These are phyloP conservation scores for Solidago caesia DNA, from an alignment of 129 eudicot species.

Conservation along the genomic window DNA sequence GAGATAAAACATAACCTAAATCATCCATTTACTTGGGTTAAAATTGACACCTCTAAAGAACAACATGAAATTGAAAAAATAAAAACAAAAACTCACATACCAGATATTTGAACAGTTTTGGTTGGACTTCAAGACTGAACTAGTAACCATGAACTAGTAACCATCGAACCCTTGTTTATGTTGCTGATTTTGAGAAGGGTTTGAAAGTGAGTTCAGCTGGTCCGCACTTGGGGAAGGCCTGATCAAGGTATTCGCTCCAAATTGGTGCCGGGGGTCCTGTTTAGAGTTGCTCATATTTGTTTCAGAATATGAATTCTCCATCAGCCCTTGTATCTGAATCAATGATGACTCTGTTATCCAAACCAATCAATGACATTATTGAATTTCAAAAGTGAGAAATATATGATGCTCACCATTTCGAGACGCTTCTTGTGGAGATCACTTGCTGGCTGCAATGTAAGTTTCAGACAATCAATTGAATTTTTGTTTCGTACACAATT, in stretches of 20 bases:
- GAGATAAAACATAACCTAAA: not conserved
- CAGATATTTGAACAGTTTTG: constrained; percentile 11
- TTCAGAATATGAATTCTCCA: constrained; percentile 60
- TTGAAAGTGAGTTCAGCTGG: constrained; percentile 51
- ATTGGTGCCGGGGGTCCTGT: constrained; percentile 47
- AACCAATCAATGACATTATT: constrained; percentile 1
- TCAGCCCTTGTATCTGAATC: constrained; percentile 61
- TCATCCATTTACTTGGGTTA: not conserved
- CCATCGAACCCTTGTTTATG: constrained; percentile 59
- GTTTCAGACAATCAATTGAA: constrained; percentile 15
- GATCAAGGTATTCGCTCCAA: constrained; percentile 51
- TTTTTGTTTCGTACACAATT: constrained; percentile 1
- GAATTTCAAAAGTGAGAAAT: constrained; percentile 3
- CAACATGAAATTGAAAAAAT: not conserved
- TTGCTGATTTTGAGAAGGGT: constrained; percentile 53
- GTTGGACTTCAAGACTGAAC: constrained; percentile 8
- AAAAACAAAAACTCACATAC: constrained; percentile 3
- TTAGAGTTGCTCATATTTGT: constrained; percentile 40
- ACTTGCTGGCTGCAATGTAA: constrained; percentile 59
- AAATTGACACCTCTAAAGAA: not conserved
- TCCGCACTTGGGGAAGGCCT: constrained; percentile 82
- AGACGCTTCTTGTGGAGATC: constrained; percentile 75
- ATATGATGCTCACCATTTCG: constrained; percentile 54
- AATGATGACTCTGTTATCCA: constrained; percentile 15
- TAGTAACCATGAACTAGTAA: constrained; percentile 33